Evolutionary conservation across 2,329 filamentous ascomycete genomes (phyloP).

Genomic region (Trichothecium sympodiale): DNA sequence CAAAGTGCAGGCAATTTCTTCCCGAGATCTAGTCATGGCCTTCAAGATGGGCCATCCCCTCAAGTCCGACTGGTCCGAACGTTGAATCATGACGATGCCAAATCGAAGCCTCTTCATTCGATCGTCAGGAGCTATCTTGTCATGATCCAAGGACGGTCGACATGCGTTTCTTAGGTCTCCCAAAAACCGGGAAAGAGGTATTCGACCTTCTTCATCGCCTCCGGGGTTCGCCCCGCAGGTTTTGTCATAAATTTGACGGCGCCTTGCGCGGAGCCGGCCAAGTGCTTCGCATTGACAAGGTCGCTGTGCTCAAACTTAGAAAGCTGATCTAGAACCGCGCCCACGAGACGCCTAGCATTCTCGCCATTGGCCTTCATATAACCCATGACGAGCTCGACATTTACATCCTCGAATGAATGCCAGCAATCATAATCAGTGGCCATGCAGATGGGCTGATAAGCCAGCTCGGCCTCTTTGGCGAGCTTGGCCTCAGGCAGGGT

Average conservation of each 20-base stretch:
- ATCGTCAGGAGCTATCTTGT: too few species aligned
- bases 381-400: conserved; percentile 92
- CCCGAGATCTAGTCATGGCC: too few species aligned
- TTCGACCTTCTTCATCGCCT: conserved; percentile 68
- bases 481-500: conserved; percentile 92
- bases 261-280: conserved; percentile 64
- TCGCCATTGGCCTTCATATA: conserved; percentile 90
- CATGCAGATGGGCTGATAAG: conserved; percentile 99
- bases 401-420: conserved; percentile 73
- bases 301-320: conserved; percentile 66
- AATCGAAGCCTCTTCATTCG: too few species aligned
- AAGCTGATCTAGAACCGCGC: conserved; percentile 77
- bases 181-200: conserved; percentile 84
- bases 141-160: too few species aligned
- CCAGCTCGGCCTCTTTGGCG: conserved; percentile 88
- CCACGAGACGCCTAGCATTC: conserved; percentile 79
- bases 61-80: not conserved
- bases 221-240: conserved; percentile 57
- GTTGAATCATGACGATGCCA: not conserved
- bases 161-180: conserved; percentile 18
- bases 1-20: too few species aligned
- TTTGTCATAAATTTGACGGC: conserved; percentile 77
- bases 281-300: conserved; percentile 69
- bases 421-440: conserved; percentile 99
- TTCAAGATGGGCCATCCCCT: not conserved